Conservation (phyloP, 768 basidiomycete genomes). For the Leccinum subtestaceum region DNA sequence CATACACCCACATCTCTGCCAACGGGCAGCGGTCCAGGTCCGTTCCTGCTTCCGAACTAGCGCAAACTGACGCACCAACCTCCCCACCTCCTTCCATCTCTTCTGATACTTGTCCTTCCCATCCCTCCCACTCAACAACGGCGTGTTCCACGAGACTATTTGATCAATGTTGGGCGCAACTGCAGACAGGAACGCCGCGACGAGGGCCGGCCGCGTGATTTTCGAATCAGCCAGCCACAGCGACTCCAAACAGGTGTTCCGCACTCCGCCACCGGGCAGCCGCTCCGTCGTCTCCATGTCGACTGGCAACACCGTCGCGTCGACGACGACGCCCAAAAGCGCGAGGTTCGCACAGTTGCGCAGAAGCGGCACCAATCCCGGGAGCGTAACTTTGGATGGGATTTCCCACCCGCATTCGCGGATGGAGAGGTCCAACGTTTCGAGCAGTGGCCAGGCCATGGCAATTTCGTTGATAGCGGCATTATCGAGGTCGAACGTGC, state of each 20-base stretch:
- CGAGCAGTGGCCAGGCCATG: constrained; percentile 27
- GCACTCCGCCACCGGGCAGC: constrained; percentile 20
- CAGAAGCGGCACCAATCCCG: constrained; percentile 23
- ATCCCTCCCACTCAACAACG: constrained; percentile 21
- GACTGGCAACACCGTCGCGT: constrained; percentile 23
- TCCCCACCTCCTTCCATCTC: constrained; percentile 26
- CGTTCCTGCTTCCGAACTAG: constrained; percentile 21
- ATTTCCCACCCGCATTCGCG: constrained; percentile 33
- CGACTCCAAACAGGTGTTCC: constrained; percentile 27
- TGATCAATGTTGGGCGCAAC: constrained; percentile 31
- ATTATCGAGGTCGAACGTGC: constrained; percentile 27
- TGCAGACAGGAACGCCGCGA: constrained; percentile 28
- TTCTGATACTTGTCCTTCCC: constrained; percentile 26
- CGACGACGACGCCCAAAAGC: constrained; percentile 28
- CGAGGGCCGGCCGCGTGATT: constrained; percentile 27
- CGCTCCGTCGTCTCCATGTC: background rate
- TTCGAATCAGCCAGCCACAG: constrained; percentile 28
- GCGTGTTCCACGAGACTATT: constrained; percentile 31
- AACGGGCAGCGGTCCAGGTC: constrained; percentile 11
- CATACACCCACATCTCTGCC: background rate
- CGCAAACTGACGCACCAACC: constrained; percentile 21
- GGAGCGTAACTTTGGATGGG: constrained; percentile 25
- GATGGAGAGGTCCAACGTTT: constrained; percentile 27
- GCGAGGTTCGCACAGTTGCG: constrained; percentile 22
- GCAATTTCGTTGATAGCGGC: constrained; percentile 25